These are phyloP conservation scores for Penicillium fimorum DNA, from an alignment of 495 filamentous ascomycete species.

Conservation along the genomic window DNA sequence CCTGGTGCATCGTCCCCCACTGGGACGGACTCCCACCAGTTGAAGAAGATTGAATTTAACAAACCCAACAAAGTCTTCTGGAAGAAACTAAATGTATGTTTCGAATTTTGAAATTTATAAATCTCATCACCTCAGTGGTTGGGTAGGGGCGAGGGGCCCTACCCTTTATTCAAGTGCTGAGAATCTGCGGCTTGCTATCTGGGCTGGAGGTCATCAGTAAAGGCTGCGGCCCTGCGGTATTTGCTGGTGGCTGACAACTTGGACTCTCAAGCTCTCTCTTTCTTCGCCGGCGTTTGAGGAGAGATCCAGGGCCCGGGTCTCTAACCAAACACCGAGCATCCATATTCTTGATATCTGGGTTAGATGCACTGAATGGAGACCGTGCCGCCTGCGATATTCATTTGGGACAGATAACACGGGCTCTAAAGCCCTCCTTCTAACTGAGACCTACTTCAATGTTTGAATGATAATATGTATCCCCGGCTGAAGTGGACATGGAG, in stretches of 20 bases:
- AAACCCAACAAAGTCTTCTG: not conserved
- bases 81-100: not conserved
- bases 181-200: not conserved
- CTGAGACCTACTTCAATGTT: not conserved
- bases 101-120: not conserved
- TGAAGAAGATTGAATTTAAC: not conserved
- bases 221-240: not conserved
- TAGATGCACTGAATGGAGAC: not conserved
- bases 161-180: not conserved
- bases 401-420: not conserved
- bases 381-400: not conserved
- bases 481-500: not conserved
- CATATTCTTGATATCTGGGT: not conserved
- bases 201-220: not conserved
- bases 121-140: constrained; percentile 3
- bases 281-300: not conserved
- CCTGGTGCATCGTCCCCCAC: not conserved
- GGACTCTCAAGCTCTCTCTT: not conserved
- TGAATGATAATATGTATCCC: not conserved
- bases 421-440: not conserved
- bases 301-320: constrained; percentile 1
- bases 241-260: not conserved
- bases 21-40: not conserved
- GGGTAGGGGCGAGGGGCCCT: constrained; percentile 4
- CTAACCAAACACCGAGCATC: not conserved